A percentile compares a stretch with the other conserved stretches of the same genome.
phyloP scores from a whole-genome alignment of 1,139 yeast species.

The Geotrichum candidum region DNA sequence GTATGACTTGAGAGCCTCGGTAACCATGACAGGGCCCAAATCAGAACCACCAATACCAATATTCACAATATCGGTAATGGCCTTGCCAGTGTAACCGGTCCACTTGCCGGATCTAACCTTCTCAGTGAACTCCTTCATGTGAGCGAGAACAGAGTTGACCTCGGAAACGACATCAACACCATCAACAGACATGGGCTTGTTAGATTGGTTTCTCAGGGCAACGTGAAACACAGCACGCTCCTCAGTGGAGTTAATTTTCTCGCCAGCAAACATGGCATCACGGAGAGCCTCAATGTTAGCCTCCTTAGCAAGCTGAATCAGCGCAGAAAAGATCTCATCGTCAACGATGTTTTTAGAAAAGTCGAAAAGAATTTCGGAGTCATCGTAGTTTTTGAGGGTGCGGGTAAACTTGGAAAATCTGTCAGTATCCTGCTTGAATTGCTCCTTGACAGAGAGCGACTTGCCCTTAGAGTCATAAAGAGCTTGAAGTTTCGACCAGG shows the following conservation, averaged over 20 bases:
- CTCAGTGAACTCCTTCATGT: constrained; percentile 93
- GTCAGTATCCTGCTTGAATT: constrained; percentile 64
- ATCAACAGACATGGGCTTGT: constrained; percentile 79
- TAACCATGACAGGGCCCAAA: constrained; percentile 98
- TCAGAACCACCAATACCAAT: constrained; percentile 99
- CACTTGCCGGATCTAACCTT: constrained; percentile 85
- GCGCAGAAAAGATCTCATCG: constrained; percentile 65
- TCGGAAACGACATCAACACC: constrained; percentile 84
- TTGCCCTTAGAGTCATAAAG: constrained; percentile 65
- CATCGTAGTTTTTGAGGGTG: constrained; percentile 77
- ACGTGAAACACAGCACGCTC: constrained; percentile 95
- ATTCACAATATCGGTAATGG: constrained; percentile 88
- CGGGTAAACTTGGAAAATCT: constrained; percentile 73
- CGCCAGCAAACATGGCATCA: constrained; percentile 87
- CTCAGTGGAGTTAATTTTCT: constrained; percentile 91
- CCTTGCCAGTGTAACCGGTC: constrained; percentile 96
- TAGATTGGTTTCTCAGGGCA: constrained; percentile 87
- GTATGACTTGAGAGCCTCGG: constrained; percentile 93
- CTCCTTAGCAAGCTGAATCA: constrained; percentile 79
- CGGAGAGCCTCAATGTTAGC: constrained; percentile 83
- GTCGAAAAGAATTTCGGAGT: constrained; percentile 83
- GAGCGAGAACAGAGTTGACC: constrained; percentile 83
- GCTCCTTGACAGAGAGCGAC: constrained; percentile 65
- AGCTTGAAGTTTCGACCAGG: constrained; percentile 75
- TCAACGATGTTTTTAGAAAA: constrained; percentile 90